Evolutionary conservation across 352 stramenopile genomes (phyloP).

Genomic region (Globisporangium paroecandrum): DNA sequence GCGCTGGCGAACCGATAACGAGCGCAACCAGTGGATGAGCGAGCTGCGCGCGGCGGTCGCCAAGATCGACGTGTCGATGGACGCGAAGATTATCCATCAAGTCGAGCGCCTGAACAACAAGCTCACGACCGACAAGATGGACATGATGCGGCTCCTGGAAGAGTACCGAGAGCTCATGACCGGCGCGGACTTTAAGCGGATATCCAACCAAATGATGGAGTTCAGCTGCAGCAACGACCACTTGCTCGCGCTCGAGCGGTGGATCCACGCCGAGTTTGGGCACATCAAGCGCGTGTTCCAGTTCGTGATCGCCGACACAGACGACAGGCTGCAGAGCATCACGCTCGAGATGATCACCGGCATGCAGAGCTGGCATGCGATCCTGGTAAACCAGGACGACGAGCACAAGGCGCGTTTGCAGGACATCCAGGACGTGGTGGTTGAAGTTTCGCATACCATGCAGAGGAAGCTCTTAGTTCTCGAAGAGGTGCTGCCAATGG

Average conservation of each 20-base stretch:
- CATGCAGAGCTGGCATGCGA: conserved; percentile 27
- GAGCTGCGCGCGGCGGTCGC: conserved; percentile 25
- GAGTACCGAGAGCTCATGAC: conserved; percentile 45
- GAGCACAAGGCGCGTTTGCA: conserved; percentile 23
- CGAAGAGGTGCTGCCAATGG: conserved; percentile 60
- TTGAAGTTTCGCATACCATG: conserved; percentile 30
- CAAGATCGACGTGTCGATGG: conserved; percentile 41
- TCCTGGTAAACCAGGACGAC: conserved; percentile 37
- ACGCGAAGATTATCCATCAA: conserved; percentile 37
- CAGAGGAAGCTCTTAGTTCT: conserved; percentile 49
- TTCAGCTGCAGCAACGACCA: conserved; percentile 58
- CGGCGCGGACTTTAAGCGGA: conserved; percentile 44
- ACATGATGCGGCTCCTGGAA: conserved; percentile 47
- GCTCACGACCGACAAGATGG: conserved; percentile 46
- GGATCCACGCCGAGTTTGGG: conserved; percentile 45
- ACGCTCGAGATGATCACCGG: conserved; percentile 29
- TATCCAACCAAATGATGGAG: conserved; percentile 48
- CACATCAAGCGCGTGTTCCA: conserved; percentile 56
- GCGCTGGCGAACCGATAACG: conserved; percentile 37
- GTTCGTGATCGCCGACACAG: conserved; percentile 29
- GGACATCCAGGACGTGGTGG: conserved; percentile 29
- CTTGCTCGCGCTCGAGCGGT: conserved; percentile 51
- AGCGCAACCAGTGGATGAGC: conserved; percentile 27
- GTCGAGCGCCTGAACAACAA: conserved; percentile 43
- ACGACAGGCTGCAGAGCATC: conserved; percentile 36